These are phyloP conservation scores for Globisporangium polare DNA, from an alignment of 352 stramenopile genomes.

Conservation along the genomic window DNA sequence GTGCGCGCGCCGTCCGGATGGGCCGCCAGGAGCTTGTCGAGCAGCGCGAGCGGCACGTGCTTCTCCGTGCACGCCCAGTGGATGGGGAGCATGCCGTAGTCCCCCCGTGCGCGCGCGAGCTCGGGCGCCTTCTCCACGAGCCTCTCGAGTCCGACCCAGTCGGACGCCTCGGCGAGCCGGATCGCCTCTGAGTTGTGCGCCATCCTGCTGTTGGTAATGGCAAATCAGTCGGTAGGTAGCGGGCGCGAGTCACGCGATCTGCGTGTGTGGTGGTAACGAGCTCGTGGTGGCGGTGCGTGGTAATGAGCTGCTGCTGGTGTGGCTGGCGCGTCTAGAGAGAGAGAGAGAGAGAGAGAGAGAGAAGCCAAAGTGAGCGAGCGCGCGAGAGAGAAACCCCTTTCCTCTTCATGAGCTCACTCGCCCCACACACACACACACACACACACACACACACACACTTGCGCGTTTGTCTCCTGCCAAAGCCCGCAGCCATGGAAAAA, in stretches of 20 bases:
- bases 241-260: neutral
- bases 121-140: slow-evolving; percentile 52
- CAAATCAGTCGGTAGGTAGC: neutral
- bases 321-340: neutral
- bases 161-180: slow-evolving; percentile 66
- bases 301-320: neutral
- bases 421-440: too few species aligned
- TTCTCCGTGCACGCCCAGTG: slow-evolving; percentile 78
- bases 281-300: neutral
- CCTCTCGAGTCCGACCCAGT: slow-evolving; percentile 67
- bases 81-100: slow-evolving; percentile 82
- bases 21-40: slow-evolving; percentile 53
- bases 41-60: slow-evolving; percentile 54
- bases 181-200: slow-evolving; percentile 57
- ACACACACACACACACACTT: too few species aligned
- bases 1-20: slow-evolving; percentile 51
- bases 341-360: slow-evolving; percentile 1
- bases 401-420: neutral
- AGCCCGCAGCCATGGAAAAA: neutral
- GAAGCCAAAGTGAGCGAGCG: slow-evolving; percentile 10
- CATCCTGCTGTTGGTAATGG: slow-evolving; percentile 4
- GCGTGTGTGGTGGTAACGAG: neutral
- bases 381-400: neutral
- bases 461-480: too few species aligned
- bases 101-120: slow-evolving; percentile 44